phyloP scores from a whole-genome alignment of 148 eudicot genomes.

The Mesembryanthemum crystallinum region DNA sequence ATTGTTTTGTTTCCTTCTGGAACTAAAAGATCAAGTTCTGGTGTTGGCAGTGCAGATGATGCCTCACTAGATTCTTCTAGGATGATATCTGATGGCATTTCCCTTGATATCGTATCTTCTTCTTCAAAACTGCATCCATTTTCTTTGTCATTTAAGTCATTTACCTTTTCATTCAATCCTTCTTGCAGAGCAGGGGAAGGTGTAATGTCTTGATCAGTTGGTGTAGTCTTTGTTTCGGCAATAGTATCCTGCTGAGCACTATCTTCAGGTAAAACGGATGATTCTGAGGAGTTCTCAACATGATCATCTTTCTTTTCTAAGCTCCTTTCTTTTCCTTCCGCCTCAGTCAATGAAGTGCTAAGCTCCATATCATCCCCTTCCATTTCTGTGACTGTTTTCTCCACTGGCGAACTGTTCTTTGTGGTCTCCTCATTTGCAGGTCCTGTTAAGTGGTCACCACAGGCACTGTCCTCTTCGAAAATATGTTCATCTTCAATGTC shows the following conservation, averaged over 20 bases:
- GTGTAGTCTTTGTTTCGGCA: neutral
- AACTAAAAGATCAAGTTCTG: neutral
- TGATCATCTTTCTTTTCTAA: conserved; percentile 8
- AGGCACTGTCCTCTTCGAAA: neutral
- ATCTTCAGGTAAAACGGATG: neutral
- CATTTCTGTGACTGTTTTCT: neutral
- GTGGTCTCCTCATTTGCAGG: neutral
- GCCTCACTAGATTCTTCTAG: neutral
- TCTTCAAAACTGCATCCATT: neutral
- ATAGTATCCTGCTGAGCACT: neutral
- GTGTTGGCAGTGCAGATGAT: conserved; percentile 3
- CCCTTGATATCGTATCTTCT: conserved; percentile 1
- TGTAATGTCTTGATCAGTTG: neutral
- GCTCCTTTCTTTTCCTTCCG: neutral
- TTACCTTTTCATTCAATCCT: neutral
- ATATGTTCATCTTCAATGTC: neutral
- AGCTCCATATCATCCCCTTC: neutral
- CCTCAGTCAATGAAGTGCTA: neutral
- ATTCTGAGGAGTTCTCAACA: neutral
- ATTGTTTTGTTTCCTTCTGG: no score
- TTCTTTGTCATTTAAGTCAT: neutral
- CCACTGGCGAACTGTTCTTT: neutral
- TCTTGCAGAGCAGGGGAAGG: neutral
- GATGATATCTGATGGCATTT: neutral
- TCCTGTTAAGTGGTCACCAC: neutral